Conservation (phyloP, 2,329 filamentous ascomycete species). For the Microascus cirrosus region DNA sequence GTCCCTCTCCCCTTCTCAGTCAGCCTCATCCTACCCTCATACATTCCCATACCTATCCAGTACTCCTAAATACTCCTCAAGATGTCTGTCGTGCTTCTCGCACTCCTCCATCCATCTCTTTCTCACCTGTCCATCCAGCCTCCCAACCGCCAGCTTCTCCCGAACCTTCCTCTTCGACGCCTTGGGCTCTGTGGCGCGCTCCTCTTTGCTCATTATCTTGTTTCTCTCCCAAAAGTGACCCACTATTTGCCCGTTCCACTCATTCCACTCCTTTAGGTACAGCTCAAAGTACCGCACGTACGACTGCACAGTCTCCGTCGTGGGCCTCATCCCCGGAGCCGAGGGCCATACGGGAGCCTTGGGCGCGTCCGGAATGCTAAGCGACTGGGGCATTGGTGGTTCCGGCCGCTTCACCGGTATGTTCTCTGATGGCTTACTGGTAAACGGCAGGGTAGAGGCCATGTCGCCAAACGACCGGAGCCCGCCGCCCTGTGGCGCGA, state of each 20-base stretch:
- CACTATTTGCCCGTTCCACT: constrained; percentile 40
- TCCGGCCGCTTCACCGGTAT: constrained; percentile 23
- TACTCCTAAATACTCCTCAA: constrained; percentile 45
- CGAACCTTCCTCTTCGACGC: too few species aligned
- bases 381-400: constrained; percentile 13
- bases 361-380: constrained; percentile 37
- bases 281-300: constrained; percentile 41
- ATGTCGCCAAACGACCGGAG: constrained; percentile 44
- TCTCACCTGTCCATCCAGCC: constrained; percentile 53
- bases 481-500: constrained; percentile 33
- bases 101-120: constrained; percentile 49
- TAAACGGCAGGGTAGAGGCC: constrained; percentile 44
- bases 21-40: too few species aligned
- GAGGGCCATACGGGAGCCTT: constrained; percentile 35
- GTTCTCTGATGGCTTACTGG: constrained; percentile 34
- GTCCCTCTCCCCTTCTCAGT: too few species aligned
- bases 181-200: constrained; percentile 25
- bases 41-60: constrained; percentile 26
- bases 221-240: constrained; percentile 45
- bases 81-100: constrained; percentile 45
- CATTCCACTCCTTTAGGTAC: constrained; percentile 39
- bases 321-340: constrained; percentile 31
- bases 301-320: constrained; percentile 29
- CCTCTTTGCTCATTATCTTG: constrained; percentile 39
- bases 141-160: constrained; percentile 21